Evolutionary conservation across 495 filamentous ascomycete species (phyloP).

Genomic region (Corynascus novoguineensis): DNA sequence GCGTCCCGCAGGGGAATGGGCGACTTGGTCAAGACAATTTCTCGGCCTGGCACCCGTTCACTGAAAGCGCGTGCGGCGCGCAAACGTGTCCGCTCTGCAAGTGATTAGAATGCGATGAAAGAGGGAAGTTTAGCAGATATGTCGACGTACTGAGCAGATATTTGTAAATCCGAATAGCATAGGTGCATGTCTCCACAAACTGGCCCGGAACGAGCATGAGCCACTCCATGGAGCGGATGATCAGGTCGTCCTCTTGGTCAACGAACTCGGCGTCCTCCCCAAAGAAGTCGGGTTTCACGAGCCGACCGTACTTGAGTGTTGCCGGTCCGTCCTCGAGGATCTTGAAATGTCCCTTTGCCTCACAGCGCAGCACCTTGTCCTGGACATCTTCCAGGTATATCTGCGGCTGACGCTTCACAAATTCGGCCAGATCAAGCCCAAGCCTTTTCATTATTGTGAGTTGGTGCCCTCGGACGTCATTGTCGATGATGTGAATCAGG

Average conservation of each 20-base stretch:
- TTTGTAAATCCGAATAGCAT: slow-evolving; percentile 64
- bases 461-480: slow-evolving; percentile 46
- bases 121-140: slow-evolving; percentile 3
- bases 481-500: slow-evolving; percentile 48
- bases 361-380: slow-evolving; percentile 19
- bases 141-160: slow-evolving; percentile 60
- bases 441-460: slow-evolving; percentile 58
- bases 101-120: slow-evolving; percentile 21
- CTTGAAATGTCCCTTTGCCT: slow-evolving; percentile 41
- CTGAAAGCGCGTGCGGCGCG: slow-evolving; percentile 61
- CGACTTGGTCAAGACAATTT: slow-evolving; percentile 37
- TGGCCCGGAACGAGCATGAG: slow-evolving; percentile 64
- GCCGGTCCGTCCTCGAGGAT: slow-evolving; percentile 44
- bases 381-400: slow-evolving; percentile 48
- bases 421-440: slow-evolving; percentile 44
- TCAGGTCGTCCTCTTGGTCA: slow-evolving; percentile 53
- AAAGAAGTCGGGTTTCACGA: slow-evolving; percentile 58
- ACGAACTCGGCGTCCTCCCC: slow-evolving; percentile 52
- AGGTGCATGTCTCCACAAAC: slow-evolving; percentile 63
- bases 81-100: slow-evolving; percentile 48
- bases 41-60: slow-evolving; percentile 41
- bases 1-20: slow-evolving; percentile 17
- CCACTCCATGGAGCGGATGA: slow-evolving; percentile 84
- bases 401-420: slow-evolving; percentile 48
- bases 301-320: slow-evolving; percentile 43